A percentile compares a stretch with the other conserved stretches of the same genome.
Evolutionary conservation across 225 moss, liverwort and hornwort genomes (phyloP).

Genomic region (Bryum argenteum): DNA sequence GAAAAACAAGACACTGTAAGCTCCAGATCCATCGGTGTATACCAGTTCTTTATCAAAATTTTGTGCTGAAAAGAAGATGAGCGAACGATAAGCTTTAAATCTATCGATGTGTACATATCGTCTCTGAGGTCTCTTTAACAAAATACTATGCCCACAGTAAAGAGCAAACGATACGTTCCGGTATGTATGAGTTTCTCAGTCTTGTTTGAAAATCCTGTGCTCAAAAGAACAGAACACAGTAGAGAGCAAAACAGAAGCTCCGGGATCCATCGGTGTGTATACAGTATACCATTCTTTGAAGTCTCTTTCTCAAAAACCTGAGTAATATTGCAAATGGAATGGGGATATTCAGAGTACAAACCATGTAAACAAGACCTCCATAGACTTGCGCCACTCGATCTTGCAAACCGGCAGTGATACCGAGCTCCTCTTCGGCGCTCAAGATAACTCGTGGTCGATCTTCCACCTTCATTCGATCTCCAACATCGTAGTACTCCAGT

Average conservation of each 20-base stretch:
- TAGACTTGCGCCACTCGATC: conserved; percentile 96
- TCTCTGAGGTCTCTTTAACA: conserved; percentile 48
- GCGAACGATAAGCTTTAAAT: conserved; percentile 40
- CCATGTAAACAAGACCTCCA: conserved; percentile 97
- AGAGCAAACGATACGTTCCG: too few species aligned
- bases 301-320: too few species aligned
- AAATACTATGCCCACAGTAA: conserved; percentile 59
- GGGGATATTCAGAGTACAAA: conserved; percentile 21
- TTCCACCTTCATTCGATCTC: conserved; percentile 65
- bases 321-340: too few species aligned
- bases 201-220: conserved; percentile 76
- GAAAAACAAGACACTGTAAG: neutral
- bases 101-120: conserved; percentile 58
- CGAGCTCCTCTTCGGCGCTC: conserved; percentile 89
- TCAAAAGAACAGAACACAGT: neutral
- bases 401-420: conserved; percentile 97
- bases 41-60: too few species aligned
- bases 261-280: too few species aligned
- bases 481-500: conserved; percentile 69
- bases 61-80: too few species aligned
- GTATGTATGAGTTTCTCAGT: conserved; percentile 36
- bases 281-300: too few species aligned
- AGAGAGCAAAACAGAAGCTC: too few species aligned
- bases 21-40: too few species aligned
- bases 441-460: conserved; percentile 80